These are phyloP conservation scores for Aspergillus nidulans DNA, from an alignment of 495 filamentous ascomycete species.

Conservation along the genomic window DNA sequence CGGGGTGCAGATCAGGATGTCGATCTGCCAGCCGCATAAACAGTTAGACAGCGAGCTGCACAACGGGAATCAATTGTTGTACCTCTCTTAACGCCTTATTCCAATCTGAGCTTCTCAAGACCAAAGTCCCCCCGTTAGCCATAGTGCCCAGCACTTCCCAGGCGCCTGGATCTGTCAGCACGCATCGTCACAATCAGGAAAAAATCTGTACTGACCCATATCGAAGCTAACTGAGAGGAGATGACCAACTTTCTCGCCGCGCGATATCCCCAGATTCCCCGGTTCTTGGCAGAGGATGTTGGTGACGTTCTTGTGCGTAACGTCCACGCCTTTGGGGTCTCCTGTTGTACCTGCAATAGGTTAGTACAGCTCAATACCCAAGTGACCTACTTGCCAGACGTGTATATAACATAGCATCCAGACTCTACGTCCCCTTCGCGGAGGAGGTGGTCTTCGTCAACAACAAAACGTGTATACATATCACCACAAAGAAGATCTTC, in stretches of 20 bases:
- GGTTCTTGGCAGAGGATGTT: conserved; percentile 6
- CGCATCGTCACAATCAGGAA: background rate
- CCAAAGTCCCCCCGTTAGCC: conserved; percentile 4
- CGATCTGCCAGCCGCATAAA: conserved; percentile 2
- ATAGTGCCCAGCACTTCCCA: conserved; percentile 8
- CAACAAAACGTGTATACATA: background rate
- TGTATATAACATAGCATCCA: conserved; percentile 10
- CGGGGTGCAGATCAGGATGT: conserved; percentile 10
- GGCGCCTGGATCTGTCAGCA: background rate
- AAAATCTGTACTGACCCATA: conserved; percentile 11
- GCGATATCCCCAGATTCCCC: conserved; percentile 4
- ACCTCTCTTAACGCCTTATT: background rate
- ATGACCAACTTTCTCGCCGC: conserved; percentile 2
- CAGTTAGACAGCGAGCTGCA: too few relatives aligned
- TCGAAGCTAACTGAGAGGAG: conserved; percentile 9
- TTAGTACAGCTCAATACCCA: too few relatives aligned
- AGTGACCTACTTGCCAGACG: conserved; percentile 5
- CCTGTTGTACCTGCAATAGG: conserved; percentile 7
- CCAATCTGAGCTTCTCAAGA: conserved; percentile 5
- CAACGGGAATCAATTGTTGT: background rate
- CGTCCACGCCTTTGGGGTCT: conserved; percentile 7
- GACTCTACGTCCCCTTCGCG: background rate
- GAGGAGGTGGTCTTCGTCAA: background rate
- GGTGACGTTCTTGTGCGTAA: conserved; percentile 9
- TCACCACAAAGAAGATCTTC: background rate